Conservation (phyloP, 2,329 filamentous ascomycete genomes). For the Beauveria rudraprayagi region DNA sequence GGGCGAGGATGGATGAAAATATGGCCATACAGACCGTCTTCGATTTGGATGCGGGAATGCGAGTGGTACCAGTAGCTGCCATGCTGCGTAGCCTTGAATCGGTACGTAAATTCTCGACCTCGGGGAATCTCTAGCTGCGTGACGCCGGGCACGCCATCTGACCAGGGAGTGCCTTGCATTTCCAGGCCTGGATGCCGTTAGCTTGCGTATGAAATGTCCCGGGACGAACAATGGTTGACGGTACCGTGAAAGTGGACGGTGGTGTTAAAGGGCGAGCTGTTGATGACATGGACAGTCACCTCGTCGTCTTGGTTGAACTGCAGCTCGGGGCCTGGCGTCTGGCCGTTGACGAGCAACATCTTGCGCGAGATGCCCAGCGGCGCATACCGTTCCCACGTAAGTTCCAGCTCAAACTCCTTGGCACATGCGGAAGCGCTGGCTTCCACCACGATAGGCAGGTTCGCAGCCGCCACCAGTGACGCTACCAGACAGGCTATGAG, state of each 20-base stretch:
- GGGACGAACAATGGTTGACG: not conserved
- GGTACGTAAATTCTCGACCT: slow-evolving; percentile 40
- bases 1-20: slow-evolving; percentile 39
- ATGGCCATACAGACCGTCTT: slow-evolving; percentile 52
- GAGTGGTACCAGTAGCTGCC: slow-evolving; percentile 57
- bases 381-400: slow-evolving; percentile 30
- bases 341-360: slow-evolving; percentile 48
- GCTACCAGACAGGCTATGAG: not conserved
- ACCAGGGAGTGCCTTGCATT: slow-evolving; percentile 47
- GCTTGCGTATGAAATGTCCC: no score
- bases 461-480: not conserved
- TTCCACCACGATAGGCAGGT: not conserved
- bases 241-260: slow-evolving; percentile 43
- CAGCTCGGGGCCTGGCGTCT: slow-evolving; percentile 54
- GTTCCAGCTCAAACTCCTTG: slow-evolving; percentile 20
- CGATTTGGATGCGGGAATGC: slow-evolving; percentile 46
- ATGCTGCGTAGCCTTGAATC: slow-evolving; percentile 46
- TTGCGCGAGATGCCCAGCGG: slow-evolving; percentile 37
- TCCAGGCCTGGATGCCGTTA: slow-evolving; percentile 31
- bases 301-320: slow-evolving; percentile 43
- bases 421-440: not conserved
- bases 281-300: slow-evolving; percentile 36
- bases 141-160: slow-evolving; percentile 51
- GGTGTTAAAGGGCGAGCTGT: slow-evolving; percentile 38
- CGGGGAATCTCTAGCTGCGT: slow-evolving; percentile 44